Evolutionary conservation across 1,284 basidiomycete genomes (phyloP), one percentile per base, ranked within the genome.

Genomic region (Apiotrichum porosum): DNA sequence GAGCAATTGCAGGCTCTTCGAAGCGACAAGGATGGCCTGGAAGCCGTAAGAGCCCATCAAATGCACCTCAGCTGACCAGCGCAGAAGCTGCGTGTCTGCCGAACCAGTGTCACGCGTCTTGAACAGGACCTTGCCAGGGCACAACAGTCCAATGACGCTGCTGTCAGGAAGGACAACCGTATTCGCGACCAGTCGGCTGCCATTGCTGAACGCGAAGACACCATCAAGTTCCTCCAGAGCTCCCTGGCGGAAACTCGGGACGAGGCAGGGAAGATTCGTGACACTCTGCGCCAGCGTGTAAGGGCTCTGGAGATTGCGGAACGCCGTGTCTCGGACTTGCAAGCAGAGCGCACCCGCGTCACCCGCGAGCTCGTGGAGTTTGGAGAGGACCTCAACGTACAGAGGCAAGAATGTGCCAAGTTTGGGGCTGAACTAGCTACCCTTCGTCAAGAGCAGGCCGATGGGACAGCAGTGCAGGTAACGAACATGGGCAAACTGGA

Each of bases 351-450:
- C 21, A n/a, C 26, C 1, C 47, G 47, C 6, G 30, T 44, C 9
- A 17, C 42, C 6, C 14, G 21, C 23, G 69, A 74, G 18, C 56
- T 74, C 0, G 34, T 34, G 2, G 57, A 44, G 1, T 68, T 72
- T 36, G 62, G 65, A 37, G 42, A 35, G n/a, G 68, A 69, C 51
- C 54, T 74, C 4, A 43, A 47, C 21, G 19, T 38, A 6, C 67
- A 72, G 19, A 77, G 81, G 13, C 73, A 77, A 30, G 83, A 84
- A 50, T 80, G 79, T 9, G 74, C 51, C 32, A 47, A 51, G 6
- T 72, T 74, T 34, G 64, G 63, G 2, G n/a, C 75, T n/a, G 82
- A 84, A 53, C 77, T 90, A 28, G 75, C 77, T 4, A 72, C 72
- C 4, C 62, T 91, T 54, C 83, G 80, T 58, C 54, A 32, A 13